These are phyloP conservation scores for Brassica incana DNA, from an alignment of 345 rosid species.

Conservation along the genomic window DNA sequence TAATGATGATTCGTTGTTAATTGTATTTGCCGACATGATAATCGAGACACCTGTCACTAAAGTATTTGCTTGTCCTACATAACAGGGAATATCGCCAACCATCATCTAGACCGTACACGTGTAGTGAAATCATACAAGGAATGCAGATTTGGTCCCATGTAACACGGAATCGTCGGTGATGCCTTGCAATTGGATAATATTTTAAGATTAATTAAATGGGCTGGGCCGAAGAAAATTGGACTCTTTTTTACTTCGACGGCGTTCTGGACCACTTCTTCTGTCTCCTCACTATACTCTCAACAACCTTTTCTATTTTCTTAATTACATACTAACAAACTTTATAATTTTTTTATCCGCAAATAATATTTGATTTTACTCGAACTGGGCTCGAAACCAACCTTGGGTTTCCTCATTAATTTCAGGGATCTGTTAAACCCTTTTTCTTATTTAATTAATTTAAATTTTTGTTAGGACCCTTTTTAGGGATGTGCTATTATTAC, in stretches of 20 bases:
- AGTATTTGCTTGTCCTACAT: conserved; percentile 6
- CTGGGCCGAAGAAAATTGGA: conserved; percentile 12
- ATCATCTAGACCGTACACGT: conserved; percentile 26
- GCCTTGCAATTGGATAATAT: not conserved
- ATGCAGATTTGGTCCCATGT: conserved; percentile 10
- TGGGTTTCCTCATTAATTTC: conserved; percentile 12
- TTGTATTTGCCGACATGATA: conserved; percentile 22
- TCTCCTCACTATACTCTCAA: not conserved
- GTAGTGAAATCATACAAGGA: not conserved
- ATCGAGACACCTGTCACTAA: conserved; percentile 8
- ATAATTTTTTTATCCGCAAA: not conserved
- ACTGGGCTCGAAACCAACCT: conserved; percentile 2
- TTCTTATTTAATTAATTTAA: not conserved
- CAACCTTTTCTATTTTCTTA: not conserved
- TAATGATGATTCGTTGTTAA: too few species aligned
- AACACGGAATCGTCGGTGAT: conserved; percentile 12
- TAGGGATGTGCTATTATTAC: not conserved
- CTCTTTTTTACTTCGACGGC: conserved; percentile 26
- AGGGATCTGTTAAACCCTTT: conserved; percentile 8
- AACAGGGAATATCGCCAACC: not conserved
- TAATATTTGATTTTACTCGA: not conserved
- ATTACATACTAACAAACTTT: not conserved
- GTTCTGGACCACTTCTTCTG: conserved; percentile 23
- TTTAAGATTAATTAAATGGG: conserved; percentile 16
- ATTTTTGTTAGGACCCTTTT: not conserved